Base-by-base conservation (phyloP, 306 rosid species). In the Cucurbita moschata region DNA sequence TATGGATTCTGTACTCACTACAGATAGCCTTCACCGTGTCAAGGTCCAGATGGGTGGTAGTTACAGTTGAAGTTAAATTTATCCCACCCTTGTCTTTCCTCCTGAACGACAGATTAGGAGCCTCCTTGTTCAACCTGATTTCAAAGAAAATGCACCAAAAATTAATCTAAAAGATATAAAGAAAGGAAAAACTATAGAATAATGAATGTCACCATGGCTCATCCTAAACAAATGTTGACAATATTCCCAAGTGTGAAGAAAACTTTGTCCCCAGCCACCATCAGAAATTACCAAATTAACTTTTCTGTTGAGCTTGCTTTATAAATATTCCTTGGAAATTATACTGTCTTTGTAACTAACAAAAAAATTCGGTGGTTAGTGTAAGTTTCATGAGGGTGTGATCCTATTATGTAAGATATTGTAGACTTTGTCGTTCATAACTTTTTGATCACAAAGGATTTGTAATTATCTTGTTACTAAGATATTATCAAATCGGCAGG, bases 21-120 rank as follows among this genome's bases (percentile, higher is more conserved):
- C 99, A 94, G 79, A 91, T 94, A 54, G 96, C 99, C 83, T 91
- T 94, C 80, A 89, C 99, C 2, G 97, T 91, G 0, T 89, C 97
- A 68, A 95, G 96, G 84, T 95, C 99, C 71, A 95, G 84, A 88
- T 72, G 85, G n/a, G 96, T 91, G 81, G 79, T 95, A 77, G 96
- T 52, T 75, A 80, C 97, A 44, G 97, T 95, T 55, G 99, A 95
- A 30, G 96, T 95, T 76, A 95, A 83, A 83, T 95, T 95, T 23
- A 91, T 82, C 55, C 99, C 99, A 75, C 99, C 99, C 84, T 95
- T 95, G 15, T 95, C 99, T 83, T 95, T 95, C 90, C 76, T 91
- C 87, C 97, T 80, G 82, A 95, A 91, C 12, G 97, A 85, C 56
- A 91, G 85, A 76, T 94, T 94, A 38, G 97, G 99, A 4, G 99